Evolutionary conservation across 208 protist species (phyloP), one percentile per base, ranked within the genome.

Genomic region (Strigomonas culicis): DNA sequence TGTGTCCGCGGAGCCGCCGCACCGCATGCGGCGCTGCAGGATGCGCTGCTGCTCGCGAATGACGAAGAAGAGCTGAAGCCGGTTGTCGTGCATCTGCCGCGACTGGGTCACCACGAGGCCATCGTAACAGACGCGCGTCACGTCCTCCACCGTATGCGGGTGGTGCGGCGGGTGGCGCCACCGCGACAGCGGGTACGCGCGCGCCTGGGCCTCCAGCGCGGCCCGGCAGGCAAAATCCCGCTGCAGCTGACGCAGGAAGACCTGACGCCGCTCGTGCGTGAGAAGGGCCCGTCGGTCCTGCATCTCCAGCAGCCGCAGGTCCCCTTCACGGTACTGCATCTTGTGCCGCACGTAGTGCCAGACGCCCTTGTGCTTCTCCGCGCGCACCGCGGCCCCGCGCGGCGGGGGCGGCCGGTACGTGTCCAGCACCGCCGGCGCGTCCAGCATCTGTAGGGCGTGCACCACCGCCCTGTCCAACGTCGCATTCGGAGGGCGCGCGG

Each of bases 31-130:
- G 21, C 25, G n/a, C 27, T 22, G 60, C 60, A 55, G 25, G n/a
- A 7, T 10, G 6, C 24, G n/a, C 30, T 65, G 60, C 32, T 65
- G 43, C 31, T 65, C 46, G 60, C 60, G 60, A 25, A 55, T 17
- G 19, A 65, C 24, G 17, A 53, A 55, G 31, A 43, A 65, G 44
- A 41, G 27, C 30, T 52, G 60, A 4, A 56, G 19, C 15, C 36
- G 49, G 30, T 65, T 46, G 25, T 65, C 60, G n/a, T 27, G 47
- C 25, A 65, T 25, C 7, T 30, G 28, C 4, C 60, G 60, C 10
- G n/a, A 19, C 24, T 46, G 25, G 13, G 41, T 31, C 44, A 56
- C 52, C 15, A 51, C 22, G 6, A 52, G 6, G 36, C 36, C 36
- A 6, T 6, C 8, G 36, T 13, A n/a, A n/a, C n/a, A n/a, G 11